Percentiles rank a stretch among this genome's conserved stretches.
phyloP scores from a whole-genome alignment of 2,329 filamentous ascomycete species.

The Fusarium austroafricanum region DNA sequence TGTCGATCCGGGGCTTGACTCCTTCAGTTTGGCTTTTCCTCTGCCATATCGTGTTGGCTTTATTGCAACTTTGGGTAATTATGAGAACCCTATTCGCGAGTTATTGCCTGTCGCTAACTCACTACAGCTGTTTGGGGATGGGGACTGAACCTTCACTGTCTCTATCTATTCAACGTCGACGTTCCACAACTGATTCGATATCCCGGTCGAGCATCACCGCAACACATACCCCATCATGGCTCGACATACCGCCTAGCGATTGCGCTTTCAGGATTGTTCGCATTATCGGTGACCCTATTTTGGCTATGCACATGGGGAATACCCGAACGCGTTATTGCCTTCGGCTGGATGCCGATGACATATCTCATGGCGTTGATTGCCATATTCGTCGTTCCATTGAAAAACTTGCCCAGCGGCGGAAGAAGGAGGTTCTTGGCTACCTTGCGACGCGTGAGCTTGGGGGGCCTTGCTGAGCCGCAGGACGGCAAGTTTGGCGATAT shows the following conservation, averaged over 20 bases:
- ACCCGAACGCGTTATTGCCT: slow-evolving; percentile 75
- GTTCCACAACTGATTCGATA: slow-evolving; percentile 89
- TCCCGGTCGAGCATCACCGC: slow-evolving; percentile 75
- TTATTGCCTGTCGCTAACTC: slow-evolving; percentile 16
- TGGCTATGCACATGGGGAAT: slow-evolving; percentile 83
- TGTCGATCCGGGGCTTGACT: slow-evolving; percentile 79
- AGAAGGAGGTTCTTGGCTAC: slow-evolving; percentile 80
- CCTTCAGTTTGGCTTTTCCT: slow-evolving; percentile 87
- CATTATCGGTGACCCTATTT: slow-evolving; percentile 80
- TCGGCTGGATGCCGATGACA: slow-evolving; percentile 87
- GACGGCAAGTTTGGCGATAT: slow-evolving; percentile 97
- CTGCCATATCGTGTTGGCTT: slow-evolving; percentile 90
- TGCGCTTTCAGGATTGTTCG: slow-evolving; percentile 77
- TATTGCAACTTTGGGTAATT: slow-evolving; percentile 83
- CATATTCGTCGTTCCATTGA: slow-evolving; percentile 79
- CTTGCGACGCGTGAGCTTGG: slow-evolving; percentile 81
- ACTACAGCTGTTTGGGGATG: slow-evolving; percentile 91
- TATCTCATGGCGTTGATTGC: slow-evolving; percentile 80
- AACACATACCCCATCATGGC: slow-evolving; percentile 79
- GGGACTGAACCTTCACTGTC: slow-evolving; percentile 90
- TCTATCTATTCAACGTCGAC: slow-evolving; percentile 84
- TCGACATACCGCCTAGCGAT: slow-evolving; percentile 89
- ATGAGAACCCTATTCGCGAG: not conserved
- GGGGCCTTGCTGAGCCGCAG: slow-evolving; percentile 85
- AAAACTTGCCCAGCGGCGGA: slow-evolving; percentile 74